Base-by-base conservation (phyloP, 176 grass and related monocot genomes). In the Saccharum officinarum region DNA sequence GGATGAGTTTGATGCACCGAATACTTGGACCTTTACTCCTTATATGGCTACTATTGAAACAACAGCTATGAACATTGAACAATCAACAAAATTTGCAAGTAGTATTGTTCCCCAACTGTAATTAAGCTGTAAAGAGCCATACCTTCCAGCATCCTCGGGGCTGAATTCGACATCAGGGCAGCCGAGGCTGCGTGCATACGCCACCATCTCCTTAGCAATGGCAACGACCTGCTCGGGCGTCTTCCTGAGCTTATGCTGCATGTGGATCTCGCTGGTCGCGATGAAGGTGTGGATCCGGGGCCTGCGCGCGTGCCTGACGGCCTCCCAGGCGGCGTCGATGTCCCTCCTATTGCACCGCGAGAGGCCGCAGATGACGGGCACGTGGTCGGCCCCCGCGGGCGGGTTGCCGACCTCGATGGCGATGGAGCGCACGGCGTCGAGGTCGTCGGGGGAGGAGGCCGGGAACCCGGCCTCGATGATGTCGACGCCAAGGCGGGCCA, bases 61-160 rank as follows among this genome's bases (percentile, higher is more conserved):
- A 40, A 52, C 7, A 60, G 55, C 55, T 9, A 1, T 9, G 46
- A 23, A 37, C 25, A 54, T 54, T 34, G 39, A 5, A 25, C 17
- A 15, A 31, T 20, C 7, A 62, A 81, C 4, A 60, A n/a, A 23
- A 59, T n/a, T 59, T 1, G 54, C 50, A 20, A 55, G 50, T 55
- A 55, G 17, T 55, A 59, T 2, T 59, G 54, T n/a, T 59, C 18
- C 54, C 54, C 52, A 57, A 57, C 52, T 0, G 52, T 8, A 55
- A 55, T 13, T 22, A n/a, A 20, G 1, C 50, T 54, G 17, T 6
- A 0, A 59, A n/a, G 54, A 63, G 23, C 23, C 23, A 1, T 91
- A 99, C 97, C 97, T 96, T n/a, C 97, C 97, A 15, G 97, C 93
- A 45, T 99, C 97, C 87, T 99, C 97, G 0, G 97, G 93, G 76